Conservation (phyloP, 345 rosid genomes). For the Dipteronia sinensis region DNA sequence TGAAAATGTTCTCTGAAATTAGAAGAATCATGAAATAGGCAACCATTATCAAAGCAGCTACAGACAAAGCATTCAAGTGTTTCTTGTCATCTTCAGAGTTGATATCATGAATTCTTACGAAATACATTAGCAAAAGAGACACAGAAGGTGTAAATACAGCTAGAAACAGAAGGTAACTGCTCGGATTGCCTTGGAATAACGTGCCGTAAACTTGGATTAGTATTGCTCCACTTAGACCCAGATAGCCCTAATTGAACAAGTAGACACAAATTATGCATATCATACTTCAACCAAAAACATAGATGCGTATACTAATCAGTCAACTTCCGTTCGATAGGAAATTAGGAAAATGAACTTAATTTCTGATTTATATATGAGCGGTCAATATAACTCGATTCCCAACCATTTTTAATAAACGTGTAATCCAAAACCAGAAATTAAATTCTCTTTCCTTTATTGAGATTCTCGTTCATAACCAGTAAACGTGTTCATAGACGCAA, state of each 20-base stretch:
- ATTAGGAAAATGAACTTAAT: too few species aligned
- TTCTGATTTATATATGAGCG: too few species aligned
- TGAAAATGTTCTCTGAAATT: constrained; percentile 50
- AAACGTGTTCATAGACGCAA: too few species aligned
- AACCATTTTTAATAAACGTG: too few species aligned
- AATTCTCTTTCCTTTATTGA: too few species aligned
- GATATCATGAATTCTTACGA: constrained; percentile 61
- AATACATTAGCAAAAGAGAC: constrained; percentile 65
- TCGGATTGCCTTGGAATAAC: constrained; percentile 51
- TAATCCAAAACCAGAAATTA: too few species aligned
- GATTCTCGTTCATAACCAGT: too few species aligned
- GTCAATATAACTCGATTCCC: too few species aligned
- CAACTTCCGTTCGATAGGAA: too few species aligned
- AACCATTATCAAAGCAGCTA: constrained; percentile 54
- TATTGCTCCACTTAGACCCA: constrained; percentile 88
- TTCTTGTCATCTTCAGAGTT: constrained; percentile 57
- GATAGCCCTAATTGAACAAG: constrained; percentile 64
- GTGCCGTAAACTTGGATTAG: constrained; percentile 69
- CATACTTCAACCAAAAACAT: background rate
- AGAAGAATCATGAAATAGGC: constrained; percentile 72
- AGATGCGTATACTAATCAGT: too few species aligned
- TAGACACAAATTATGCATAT: background rate
- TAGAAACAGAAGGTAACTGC: constrained; percentile 63
- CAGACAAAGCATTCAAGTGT: constrained; percentile 73
- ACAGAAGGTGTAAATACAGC: constrained; percentile 62